Percentiles rank a stretch among this genome's conserved stretches.
Conservation (phyloP, 2,329 filamentous ascomycete species). For the Fusarium guadeloupense region DNA sequence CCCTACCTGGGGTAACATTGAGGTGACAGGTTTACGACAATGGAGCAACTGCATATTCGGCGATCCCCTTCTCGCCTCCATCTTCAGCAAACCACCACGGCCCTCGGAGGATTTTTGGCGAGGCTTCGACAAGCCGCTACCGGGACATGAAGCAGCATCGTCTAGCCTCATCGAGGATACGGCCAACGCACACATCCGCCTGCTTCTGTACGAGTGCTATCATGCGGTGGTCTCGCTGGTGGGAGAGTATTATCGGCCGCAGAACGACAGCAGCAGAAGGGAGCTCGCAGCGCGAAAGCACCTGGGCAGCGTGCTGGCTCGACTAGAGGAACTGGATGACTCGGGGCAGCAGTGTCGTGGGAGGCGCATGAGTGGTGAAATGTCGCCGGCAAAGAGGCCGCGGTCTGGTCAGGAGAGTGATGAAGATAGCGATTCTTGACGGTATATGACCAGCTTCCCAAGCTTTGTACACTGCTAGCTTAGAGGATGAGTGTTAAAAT, state of each 20-base stretch:
- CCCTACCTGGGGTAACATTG: conserved; percentile 35
- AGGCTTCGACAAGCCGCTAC: conserved; percentile 53
- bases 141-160: conserved; percentile 10
- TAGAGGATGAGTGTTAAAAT: too few relatives aligned
- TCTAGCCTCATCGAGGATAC: conserved; percentile 53
- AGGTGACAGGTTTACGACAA: conserved; percentile 62
- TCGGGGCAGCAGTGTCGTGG: conserved; percentile 39
- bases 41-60: conserved; percentile 69
- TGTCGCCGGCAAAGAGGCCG: conserved; percentile 57
- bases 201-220: conserved; percentile 68
- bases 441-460: not conserved
- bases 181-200: conserved; percentile 55
- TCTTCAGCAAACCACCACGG: conserved; percentile 56
- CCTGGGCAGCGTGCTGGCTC: conserved; percentile 57
- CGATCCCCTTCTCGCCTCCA: conserved; percentile 63
- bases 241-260: conserved; percentile 63
- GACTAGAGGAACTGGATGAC: conserved; percentile 55
- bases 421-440: conserved; percentile 21
- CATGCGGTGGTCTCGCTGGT: conserved; percentile 63
- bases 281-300: conserved; percentile 64
- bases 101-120: conserved; percentile 56
- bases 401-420: conserved; percentile 43
- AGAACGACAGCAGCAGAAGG: conserved; percentile 56
- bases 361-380: conserved; percentile 52
- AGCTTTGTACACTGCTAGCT: too few relatives aligned